Evolutionary conservation across 2,329 filamentous ascomycete species (phyloP), one percentile per base, ranked within the genome.

Genomic region (Alternaria sp.): DNA sequence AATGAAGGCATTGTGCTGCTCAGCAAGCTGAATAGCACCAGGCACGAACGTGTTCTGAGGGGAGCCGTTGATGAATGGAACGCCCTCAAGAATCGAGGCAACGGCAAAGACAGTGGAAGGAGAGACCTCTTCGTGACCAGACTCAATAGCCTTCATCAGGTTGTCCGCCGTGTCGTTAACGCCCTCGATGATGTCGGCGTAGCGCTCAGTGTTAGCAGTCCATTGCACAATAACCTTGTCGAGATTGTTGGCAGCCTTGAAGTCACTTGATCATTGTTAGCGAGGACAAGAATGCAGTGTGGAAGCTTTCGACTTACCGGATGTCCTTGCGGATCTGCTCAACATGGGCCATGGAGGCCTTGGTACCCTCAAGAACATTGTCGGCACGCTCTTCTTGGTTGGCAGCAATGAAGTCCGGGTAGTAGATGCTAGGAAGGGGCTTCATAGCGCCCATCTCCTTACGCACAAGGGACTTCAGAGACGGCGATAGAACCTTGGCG

Each of bases 41-140:
- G 94, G 94, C 20, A 99, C 94, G 74, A 99, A 98, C 43, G 95
- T 99, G 86, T 99, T 99, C 82, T 99, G 95, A 34, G 95, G 95
- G 65, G 95, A 99, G 60, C 95, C 95, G 81, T 99, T 99, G 89
- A 99, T 97, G 86, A 99, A 99, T 3, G 95, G 94, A 12, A 89
- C 87, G 34, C 88, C 85, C 79, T 99, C 95, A 42, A 97, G 87
- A 74, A 98, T 97, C 76, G 88, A 95, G 53, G 95, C 94, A 54
- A 99, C 92, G 11, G 95, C 93, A 75, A 99, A 99, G 73, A 99
- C 87, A 51, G 94, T 98, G 22, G 95, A 98, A 30, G 95, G 95
- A 16, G 95, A 87, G n/a, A 99, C 87, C 78, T 99, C 95, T 64
- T 89, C 87, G 78, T 99, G 93, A 44, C 94, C 93, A 64, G 85